phyloP scores from a whole-genome alignment of 75 land plant species.

The Gnetum montanum region DNA sequence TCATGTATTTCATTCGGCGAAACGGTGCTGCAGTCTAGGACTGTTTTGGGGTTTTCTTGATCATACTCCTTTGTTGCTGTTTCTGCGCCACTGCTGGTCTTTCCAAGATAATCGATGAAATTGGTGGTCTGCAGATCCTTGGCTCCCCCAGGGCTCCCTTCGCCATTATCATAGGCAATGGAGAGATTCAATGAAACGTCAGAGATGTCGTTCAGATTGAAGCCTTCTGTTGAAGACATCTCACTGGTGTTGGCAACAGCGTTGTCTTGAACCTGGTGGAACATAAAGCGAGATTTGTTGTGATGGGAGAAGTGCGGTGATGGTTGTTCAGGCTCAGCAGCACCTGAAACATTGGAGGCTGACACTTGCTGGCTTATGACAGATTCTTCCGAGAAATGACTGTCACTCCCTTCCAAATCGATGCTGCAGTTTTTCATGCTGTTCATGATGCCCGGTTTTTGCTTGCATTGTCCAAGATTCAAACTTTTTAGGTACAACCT shows the following conservation, averaged over 20 bases:
- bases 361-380: conserved; percentile 7
- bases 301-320: conserved; percentile 1
- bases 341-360: conserved; percentile 1
- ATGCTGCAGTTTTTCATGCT: conserved; percentile 7
- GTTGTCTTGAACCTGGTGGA: conserved; percentile 3
- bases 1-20: conserved; percentile 4
- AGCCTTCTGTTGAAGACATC: conserved; percentile 1
- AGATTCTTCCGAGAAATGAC: conserved; percentile 5
- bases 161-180: conserved; percentile 1
- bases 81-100: neutral
- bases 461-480: neutral
- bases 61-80: neutral
- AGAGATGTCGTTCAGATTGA: conserved; percentile 1
- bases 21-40: conserved; percentile 3
- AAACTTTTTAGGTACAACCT: no score
- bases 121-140: neutral
- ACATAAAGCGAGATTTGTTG: neutral
- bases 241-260: conserved; percentile 2
- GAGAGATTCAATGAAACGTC: conserved; percentile 7
- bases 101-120: conserved; percentile 5
- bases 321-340: neutral
- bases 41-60: neutral
- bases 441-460: neutral
- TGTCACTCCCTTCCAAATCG: conserved; percentile 10
- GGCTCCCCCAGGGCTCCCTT: neutral